phyloP scores from a whole-genome alignment of 2,329 filamentous ascomycete genomes.

The Pyricularia grisea region DNA sequence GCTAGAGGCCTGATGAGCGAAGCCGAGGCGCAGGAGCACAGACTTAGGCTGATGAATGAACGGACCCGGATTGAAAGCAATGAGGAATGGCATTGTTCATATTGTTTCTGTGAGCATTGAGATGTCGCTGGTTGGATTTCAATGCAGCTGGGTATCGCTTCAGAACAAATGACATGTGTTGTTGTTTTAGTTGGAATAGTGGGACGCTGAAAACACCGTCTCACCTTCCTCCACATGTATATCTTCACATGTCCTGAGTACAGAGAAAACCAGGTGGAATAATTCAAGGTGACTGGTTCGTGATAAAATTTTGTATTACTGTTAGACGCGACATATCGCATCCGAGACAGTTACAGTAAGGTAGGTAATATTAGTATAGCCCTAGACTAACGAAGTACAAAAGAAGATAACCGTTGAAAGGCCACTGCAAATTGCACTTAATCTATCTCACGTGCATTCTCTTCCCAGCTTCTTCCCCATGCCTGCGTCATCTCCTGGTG shows the following conservation, averaged over 20 bases:
- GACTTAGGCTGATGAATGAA: not conserved
- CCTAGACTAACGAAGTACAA: too few relatives aligned
- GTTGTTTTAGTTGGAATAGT: too few relatives aligned
- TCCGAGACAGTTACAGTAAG: not conserved
- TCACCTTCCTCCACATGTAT: too few relatives aligned
- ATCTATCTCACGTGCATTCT: not conserved
- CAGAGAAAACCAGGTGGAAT: not conserved
- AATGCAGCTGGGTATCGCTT: not conserved
- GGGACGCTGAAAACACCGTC: too few relatives aligned
- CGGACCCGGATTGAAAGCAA: not conserved
- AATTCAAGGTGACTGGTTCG: not conserved
- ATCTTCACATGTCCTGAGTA: too few relatives aligned
- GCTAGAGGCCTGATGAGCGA: not conserved
- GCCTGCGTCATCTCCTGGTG: not conserved
- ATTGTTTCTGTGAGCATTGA: slow-evolving; percentile 1
- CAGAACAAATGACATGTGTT: too few relatives aligned
- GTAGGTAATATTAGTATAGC: too few relatives aligned
- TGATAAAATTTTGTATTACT: not conserved
- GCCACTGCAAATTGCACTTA: not conserved
- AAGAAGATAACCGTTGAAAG: too few relatives aligned
- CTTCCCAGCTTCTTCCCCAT: not conserved
- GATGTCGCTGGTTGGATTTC: not conserved
- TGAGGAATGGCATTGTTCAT: not conserved
- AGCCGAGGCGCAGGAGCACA: not conserved
- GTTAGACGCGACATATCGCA: not conserved